Conservation (phyloP, 129 eudicot genomes). For the Flaveria linearis region DNA sequence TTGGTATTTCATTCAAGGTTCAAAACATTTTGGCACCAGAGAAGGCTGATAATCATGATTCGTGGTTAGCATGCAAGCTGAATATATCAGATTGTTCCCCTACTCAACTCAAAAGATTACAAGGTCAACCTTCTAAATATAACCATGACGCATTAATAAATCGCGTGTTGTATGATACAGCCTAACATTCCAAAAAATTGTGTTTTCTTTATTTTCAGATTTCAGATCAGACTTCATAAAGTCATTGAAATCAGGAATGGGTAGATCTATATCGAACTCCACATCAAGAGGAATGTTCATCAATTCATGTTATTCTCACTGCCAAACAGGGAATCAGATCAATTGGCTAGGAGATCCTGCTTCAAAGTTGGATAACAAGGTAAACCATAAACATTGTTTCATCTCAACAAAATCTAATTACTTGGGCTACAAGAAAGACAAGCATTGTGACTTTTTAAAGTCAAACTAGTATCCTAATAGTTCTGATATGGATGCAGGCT, state of each 20-base stretch:
- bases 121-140: conserved; percentile 28
- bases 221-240: conserved; percentile 41
- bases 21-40: conserved; percentile 48
- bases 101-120: conserved; percentile 37
- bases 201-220: conserved; percentile 31
- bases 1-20: conserved; percentile 28
- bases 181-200: background rate
- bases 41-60: conserved; percentile 37
- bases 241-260: conserved; percentile 36
- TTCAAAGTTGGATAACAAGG: conserved; percentile 46
- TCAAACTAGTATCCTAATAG: conserved; percentile 5
- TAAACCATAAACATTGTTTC: conserved; percentile 22
- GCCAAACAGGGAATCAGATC: conserved; percentile 45
- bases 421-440: too few species aligned
- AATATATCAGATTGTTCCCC: conserved; percentile 40
- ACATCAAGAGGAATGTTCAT: conserved; percentile 45
- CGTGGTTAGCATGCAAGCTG: conserved; percentile 39
- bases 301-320: conserved; percentile 42
- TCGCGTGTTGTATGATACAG: background rate
- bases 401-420: background rate
- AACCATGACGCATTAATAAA: conserved; percentile 5
- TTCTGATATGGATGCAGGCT: conserved; percentile 33
- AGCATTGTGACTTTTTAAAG: background rate
- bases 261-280: conserved; percentile 34
- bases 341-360: conserved; percentile 48